Base-by-base conservation (phyloP, 164 flowering plant species). In the Houttuynia cordata region DNA sequence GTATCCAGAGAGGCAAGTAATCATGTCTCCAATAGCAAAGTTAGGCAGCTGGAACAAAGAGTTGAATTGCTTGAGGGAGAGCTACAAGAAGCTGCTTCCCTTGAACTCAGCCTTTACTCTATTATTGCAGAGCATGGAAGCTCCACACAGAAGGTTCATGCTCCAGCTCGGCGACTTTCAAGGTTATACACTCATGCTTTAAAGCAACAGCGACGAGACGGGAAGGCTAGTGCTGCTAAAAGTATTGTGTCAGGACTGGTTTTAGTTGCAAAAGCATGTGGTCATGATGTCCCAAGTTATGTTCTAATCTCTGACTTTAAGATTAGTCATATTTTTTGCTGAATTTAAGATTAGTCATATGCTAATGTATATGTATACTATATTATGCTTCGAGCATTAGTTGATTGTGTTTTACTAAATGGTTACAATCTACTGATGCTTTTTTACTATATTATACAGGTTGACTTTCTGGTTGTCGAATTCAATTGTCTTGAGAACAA, bases 381-480 rank as follows among this genome's bases (percentile, higher is more conserved):
- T 45, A 12, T 8, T 10, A 45, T 45, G 49, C 17, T 45, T 45
- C 49, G 12, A 45, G 49, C 49, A 45, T 45, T 2, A 12, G 17
- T 45, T 12, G 9, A 12, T 30, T 30, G 37, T 30, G 6, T 45
- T 45, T 45, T 45, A 45, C 14, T 3, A 45, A 45, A 45, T 12
- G 49, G 3, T 45, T 3, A 3, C 49, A 45, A 45, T 45, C 49
- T 3, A 2, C 17, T 3, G 14, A 12, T 12, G 14, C 3, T 45
- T 45, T 45, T 45, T 10, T 10, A 10, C 17, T 10, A 45, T 45
- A n/a, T n/a, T n/a, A 45, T 45, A 45, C 79, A 92, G 98, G 81
- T 79, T 93, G 72, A 88, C 88, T 60, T 93, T 90, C 73, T 93
- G 97, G 98, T 64, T 90, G 66, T 93, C 97, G 54, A 93, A 93